Percentiles rank a stretch among this genome's conserved stretches.
phyloP scores from a whole-genome alignment of 192 early-diverging fungal species.

The Mortierella alpina region DNA sequence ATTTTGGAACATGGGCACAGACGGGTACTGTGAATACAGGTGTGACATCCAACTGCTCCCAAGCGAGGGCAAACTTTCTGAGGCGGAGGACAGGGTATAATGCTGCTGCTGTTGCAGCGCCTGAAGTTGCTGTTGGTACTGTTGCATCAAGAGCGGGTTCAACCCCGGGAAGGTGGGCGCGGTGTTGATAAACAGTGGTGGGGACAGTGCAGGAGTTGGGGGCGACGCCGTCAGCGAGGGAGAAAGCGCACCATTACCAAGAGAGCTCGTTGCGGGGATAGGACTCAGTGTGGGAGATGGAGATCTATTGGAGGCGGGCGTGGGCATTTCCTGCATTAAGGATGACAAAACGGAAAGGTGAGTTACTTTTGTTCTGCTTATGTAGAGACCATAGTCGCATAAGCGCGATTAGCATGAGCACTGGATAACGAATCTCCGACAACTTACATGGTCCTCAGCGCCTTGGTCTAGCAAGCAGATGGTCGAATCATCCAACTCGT shows the following conservation, averaged over 20 bases:
- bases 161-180: not conserved
- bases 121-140: slow-evolving; percentile 47
- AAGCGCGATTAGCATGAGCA: not conserved
- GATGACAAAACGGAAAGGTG: not conserved
- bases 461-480: slow-evolving; percentile 17
- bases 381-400: not conserved
- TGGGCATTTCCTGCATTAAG: slow-evolving; percentile 13
- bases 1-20: slow-evolving; percentile 5
- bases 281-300: slow-evolving; percentile 24
- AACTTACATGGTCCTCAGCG: not conserved
- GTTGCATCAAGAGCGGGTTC: slow-evolving; percentile 35
- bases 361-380: not conserved
- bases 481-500: slow-evolving; percentile 26
- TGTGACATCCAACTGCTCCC: slow-evolving; percentile 13
- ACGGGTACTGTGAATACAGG: slow-evolving; percentile 21
- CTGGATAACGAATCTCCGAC: not conserved
- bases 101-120: slow-evolving; percentile 20
- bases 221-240: slow-evolving; percentile 49
- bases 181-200: slow-evolving; percentile 27
- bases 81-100: not conserved
- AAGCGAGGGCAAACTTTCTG: slow-evolving; percentile 9
- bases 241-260: slow-evolving; percentile 23
- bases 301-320: slow-evolving; percentile 26
- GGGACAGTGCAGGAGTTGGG: slow-evolving; percentile 33
- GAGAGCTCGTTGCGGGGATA: slow-evolving; percentile 1